Conservation (phyloP, 108 stramenopile species). For the Schizochytrium sp. region DNA sequence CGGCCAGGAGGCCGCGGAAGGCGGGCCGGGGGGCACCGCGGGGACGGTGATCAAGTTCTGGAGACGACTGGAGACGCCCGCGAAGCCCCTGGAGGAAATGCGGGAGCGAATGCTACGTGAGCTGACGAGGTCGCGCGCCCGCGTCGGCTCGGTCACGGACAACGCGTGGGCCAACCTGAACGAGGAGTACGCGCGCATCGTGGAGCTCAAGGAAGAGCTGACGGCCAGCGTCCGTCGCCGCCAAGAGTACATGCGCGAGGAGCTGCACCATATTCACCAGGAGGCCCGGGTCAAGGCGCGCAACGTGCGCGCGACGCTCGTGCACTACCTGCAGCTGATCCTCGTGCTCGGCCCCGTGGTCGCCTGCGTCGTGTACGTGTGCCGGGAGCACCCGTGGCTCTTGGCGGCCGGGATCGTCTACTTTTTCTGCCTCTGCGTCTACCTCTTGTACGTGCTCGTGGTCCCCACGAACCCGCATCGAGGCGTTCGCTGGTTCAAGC, state of each 20-base stretch:
- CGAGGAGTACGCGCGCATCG: background rate
- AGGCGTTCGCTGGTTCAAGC: background rate
- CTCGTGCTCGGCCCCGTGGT: background rate
- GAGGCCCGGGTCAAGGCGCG: slow-evolving; percentile 31
- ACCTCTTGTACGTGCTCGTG: background rate
- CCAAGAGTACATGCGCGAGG: background rate
- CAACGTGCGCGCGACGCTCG: slow-evolving; percentile 35
- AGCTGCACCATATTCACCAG: background rate
- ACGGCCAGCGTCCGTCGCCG: background rate
- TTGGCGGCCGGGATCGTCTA: background rate
- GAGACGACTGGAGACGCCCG: background rate
- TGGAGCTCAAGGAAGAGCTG: background rate
- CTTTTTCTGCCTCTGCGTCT: background rate
- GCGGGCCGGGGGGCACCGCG: background rate
- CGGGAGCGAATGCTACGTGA: background rate
- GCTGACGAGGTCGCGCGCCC: background rate
- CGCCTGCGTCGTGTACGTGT: background rate
- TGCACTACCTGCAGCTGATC: slow-evolving; percentile 36
- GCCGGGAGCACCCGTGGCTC: background rate
- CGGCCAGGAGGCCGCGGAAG: too few relatives aligned
- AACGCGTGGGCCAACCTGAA: background rate
- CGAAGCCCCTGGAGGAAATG: background rate
- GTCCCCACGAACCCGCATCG: background rate
- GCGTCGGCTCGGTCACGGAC: background rate
- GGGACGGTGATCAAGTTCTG: background rate